Evolutionary conservation across 495 filamentous ascomycete species (phyloP).

Genomic region (Aspergillus ostianus): DNA sequence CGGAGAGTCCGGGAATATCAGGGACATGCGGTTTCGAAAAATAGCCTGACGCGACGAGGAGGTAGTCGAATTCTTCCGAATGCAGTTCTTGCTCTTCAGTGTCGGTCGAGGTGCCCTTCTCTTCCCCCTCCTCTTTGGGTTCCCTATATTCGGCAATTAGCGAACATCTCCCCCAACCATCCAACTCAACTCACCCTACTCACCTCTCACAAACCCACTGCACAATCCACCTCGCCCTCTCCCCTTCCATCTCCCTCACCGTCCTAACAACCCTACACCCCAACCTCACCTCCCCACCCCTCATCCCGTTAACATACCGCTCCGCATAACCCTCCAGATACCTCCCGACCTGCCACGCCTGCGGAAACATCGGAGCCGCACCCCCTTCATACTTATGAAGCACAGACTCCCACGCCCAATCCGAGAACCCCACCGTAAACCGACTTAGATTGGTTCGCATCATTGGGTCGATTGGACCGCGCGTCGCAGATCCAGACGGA

Average conservation of each 20-base stretch:
- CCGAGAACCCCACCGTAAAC: constrained; percentile 77
- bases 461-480: constrained; percentile 54
- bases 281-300: constrained; percentile 45
- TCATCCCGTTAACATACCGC: constrained; percentile 46
- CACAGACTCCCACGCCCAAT: constrained; percentile 64
- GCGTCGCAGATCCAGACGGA: neutral
- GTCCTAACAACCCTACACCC: constrained; percentile 52
- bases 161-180: constrained; percentile 2
- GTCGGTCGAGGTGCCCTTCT: no score
- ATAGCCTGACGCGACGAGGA: constrained; percentile 75
- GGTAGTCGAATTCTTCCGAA: constrained; percentile 61
- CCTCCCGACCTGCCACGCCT: constrained; percentile 69
- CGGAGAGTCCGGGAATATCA: constrained; percentile 34
- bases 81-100: neutral
- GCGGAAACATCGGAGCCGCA: constrained; percentile 60
- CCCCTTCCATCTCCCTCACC: constrained; percentile 27
- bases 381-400: constrained; percentile 23
- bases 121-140: no score
- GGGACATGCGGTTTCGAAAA: constrained; percentile 64
- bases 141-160: no score
- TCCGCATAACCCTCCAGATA: constrained; percentile 66
- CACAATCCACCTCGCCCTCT: constrained; percentile 52
- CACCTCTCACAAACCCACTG: constrained; percentile 37
- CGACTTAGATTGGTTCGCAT: constrained; percentile 80
- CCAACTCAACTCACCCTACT: neutral